A percentile compares a stretch with the other conserved stretches of the same genome.
Evolutionary conservation across 164 flowering plant genomes (phyloP).

Genomic region (Macadamia tetraphylla): DNA sequence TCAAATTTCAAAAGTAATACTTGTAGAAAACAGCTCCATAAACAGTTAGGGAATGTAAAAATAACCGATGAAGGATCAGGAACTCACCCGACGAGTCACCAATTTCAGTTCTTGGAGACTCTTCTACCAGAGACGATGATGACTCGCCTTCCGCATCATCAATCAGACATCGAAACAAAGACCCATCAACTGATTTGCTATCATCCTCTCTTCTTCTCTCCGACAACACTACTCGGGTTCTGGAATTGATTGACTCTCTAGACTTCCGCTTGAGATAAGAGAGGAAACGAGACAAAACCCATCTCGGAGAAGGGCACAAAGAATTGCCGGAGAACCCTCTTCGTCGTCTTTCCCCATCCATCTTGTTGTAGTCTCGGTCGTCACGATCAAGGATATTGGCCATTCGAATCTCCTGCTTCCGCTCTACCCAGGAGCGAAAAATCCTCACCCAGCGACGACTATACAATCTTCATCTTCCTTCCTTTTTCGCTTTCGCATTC

Average conservation of each 20-base stretch:
- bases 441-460: neutral
- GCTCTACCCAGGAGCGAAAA: neutral
- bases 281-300: constrained; percentile 1
- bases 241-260: neutral
- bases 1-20: too few species aligned
- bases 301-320: neutral
- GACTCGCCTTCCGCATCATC: neutral
- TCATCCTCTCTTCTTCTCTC: neutral
- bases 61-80: too few species aligned
- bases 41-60: too few species aligned
- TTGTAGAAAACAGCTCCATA: too few species aligned
- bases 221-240: neutral
- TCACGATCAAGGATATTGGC: neutral
- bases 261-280: constrained; percentile 6
- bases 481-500: too few species aligned
- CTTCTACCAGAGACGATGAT: neutral
- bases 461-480: neutral
- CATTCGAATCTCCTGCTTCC: neutral
- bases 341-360: neutral
- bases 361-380: neutral
- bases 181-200: neutral
- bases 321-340: neutral
- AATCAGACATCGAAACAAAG: neutral
- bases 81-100: constrained; percentile 9
- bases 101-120: neutral